These are phyloP conservation scores for Breynia disticha DNA, from an alignment of 441 rosid species.

Conservation along the genomic window DNA sequence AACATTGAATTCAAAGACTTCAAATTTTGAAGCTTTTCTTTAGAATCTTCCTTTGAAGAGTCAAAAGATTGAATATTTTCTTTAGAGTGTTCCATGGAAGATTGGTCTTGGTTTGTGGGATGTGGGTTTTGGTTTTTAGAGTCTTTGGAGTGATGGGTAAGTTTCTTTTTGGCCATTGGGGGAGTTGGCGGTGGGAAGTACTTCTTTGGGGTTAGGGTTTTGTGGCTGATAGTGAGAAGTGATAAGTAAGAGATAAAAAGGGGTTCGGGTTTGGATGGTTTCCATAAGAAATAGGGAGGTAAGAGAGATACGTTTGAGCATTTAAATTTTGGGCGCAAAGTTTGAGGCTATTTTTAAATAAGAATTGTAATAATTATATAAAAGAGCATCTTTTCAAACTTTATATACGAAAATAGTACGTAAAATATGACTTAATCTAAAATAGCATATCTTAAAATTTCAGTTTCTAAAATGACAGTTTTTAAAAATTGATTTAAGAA, in stretches of 20 bases:
- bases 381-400: too few relatives aligned
- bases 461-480: too few relatives aligned
- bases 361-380: too few relatives aligned
- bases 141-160: conserved; percentile 18
- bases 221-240: conserved; percentile 32
- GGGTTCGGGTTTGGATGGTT: neutral
- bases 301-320: neutral
- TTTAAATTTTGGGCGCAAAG: conserved; percentile 32
- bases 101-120: conserved; percentile 4
- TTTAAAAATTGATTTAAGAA: too few relatives aligned
- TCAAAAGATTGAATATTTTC: conserved; percentile 4
- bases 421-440: too few relatives aligned
- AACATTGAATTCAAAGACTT: conserved; percentile 39
- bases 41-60: conserved; percentile 23
- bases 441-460: too few relatives aligned
- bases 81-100: conserved; percentile 2
- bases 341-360: conserved; percentile 3
- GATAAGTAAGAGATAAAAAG: conserved; percentile 4
- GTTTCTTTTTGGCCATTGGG: conserved; percentile 57
- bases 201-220: conserved; percentile 33
- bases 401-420: too few relatives aligned
- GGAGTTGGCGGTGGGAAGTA: conserved; percentile 16
- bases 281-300: neutral
- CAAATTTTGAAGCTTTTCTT: conserved; percentile 30
- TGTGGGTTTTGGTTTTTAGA: conserved; percentile 7